Base-by-base conservation (phyloP, 495 filamentous ascomycete species). In the Articulospora tetracladia region DNA sequence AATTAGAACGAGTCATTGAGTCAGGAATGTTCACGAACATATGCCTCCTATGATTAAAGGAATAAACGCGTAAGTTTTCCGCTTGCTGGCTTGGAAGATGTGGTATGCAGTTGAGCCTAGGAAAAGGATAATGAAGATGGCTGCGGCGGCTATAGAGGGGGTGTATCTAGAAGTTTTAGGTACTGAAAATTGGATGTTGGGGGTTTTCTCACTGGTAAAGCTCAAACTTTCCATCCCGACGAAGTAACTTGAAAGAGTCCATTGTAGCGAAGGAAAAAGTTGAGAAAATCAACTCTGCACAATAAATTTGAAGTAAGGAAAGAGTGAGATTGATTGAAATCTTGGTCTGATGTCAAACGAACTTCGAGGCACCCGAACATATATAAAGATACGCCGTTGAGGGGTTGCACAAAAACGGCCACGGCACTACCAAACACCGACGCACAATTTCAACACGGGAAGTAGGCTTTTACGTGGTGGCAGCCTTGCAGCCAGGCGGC, bases 1-100 rank as follows among this genome's bases (percentile, higher is more conserved):
- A 30, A 30, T 59, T 55, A 58, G 49, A 20, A 46, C 17, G 26
- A 24, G 17, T 15, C 23, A 1, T 6, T 3, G 39, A 44, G 0
- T 20, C 23, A 59, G 27, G 20, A 36, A 34, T 7, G 39, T 36
- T 50, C 32, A 74, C 77, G 56, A 72, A 85, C 83, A 83, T 12
- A 77, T 57, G 19, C 81, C 77, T 15, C 84, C 85, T n/a, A 87
- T 64, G 8, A 83, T 41, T 12, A 87, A 73, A 0, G 85, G 77
- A 13, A 79, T 77, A 34, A 88, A 80, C 64, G 81, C 88, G 76
- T 77, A 86, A 3, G 76, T 77, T 49, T 72, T 70, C 22, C 69
- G 73, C 23, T 68, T 73, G 47, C 73, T 53, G 4, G 86, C 62
- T 55, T 83, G 77, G 55, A 70, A 75, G 30, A 70, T 25, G 60